Conservation (phyloP, 2,329 filamentous ascomycete species). For the Fusarium nurragi region DNA sequence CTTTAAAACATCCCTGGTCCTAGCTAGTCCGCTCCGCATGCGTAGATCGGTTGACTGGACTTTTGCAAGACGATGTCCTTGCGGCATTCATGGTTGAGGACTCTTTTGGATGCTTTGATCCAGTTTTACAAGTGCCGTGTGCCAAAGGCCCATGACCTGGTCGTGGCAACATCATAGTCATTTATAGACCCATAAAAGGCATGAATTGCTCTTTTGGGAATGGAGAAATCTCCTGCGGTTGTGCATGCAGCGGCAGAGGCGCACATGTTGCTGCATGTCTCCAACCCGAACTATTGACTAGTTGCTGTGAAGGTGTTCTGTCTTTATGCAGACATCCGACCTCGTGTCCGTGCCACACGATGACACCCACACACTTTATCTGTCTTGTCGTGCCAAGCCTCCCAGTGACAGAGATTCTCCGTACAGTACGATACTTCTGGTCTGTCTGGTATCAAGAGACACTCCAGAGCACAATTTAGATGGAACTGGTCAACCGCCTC, state of each 20-base stretch:
- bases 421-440: not conserved
- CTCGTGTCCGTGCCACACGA: conserved; percentile 13
- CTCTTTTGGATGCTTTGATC: conserved; percentile 6
- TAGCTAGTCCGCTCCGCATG: conserved; percentile 1
- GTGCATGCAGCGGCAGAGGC: conserved; percentile 28
- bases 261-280: conserved; percentile 10
- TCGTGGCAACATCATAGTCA: conserved; percentile 12
- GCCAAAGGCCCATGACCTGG: conserved; percentile 15
- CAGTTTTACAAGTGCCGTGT: conserved; percentile 19
- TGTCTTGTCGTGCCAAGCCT: not conserved
- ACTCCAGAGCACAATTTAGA: not conserved
- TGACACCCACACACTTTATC: conserved; percentile 15
- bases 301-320: conserved; percentile 11
- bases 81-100: conserved; percentile 18
- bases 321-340: conserved; percentile 17
- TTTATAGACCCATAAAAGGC: not conserved
- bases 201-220: conserved; percentile 5
- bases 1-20: conserved; percentile 26
- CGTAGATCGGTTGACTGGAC: conserved; percentile 29
- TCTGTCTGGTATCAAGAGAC: not conserved
- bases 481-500: conserved; percentile 1
- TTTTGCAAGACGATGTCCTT: conserved; percentile 15
- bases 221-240: not conserved
- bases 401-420: conserved; percentile 31
- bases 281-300: conserved; percentile 3